Evolutionary conservation across 2,329 filamentous ascomycete species (phyloP).

Genomic region (Microcyclosporella mali): DNA sequence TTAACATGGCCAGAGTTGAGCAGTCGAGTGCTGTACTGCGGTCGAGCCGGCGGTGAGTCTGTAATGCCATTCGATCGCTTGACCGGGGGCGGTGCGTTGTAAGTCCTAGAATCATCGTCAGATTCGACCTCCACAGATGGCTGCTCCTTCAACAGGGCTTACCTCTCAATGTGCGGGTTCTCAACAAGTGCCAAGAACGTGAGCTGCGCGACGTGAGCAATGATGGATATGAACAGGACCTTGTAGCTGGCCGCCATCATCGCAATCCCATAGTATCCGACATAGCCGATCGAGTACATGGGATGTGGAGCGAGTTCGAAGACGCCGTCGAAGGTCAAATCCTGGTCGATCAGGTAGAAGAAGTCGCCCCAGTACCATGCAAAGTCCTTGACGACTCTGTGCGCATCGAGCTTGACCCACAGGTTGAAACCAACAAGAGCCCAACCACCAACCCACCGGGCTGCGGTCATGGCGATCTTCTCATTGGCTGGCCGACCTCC

Average conservation of each 20-base stretch:
- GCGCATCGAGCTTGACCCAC: constrained; percentile 97
- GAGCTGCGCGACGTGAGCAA: constrained; percentile 91
- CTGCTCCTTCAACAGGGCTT: constrained; percentile 1
- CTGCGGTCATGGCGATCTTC: constrained; percentile 58
- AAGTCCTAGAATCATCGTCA: constrained; percentile 48
- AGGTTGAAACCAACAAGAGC: constrained; percentile 85
- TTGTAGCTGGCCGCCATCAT: constrained; percentile 98
- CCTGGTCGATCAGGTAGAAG: constrained; percentile 96
- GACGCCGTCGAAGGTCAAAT: constrained; percentile 95
- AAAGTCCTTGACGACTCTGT: constrained; percentile 96
- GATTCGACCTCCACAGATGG: background rate
- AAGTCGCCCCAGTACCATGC: constrained; percentile 99
- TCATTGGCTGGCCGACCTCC: constrained; percentile 69
- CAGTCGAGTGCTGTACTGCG: constrained; percentile 35
- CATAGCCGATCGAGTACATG: constrained; percentile 98
- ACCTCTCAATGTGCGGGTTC: constrained; percentile 73
- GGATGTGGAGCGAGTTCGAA: constrained; percentile 98
- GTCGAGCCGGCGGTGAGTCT: constrained; percentile 34
- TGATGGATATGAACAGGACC: constrained; percentile 91
- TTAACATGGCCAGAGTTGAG: constrained; percentile 36
- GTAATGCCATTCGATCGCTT: constrained; percentile 45
- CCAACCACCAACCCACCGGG: constrained; percentile 74
- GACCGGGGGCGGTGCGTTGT: constrained; percentile 74
- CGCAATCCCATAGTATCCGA: constrained; percentile 95
- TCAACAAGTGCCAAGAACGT: constrained; percentile 87